These are phyloP conservation scores for Stropharia rugosoannulata DNA, from an alignment of 768 basidiomycete genomes.

Conservation along the genomic window DNA sequence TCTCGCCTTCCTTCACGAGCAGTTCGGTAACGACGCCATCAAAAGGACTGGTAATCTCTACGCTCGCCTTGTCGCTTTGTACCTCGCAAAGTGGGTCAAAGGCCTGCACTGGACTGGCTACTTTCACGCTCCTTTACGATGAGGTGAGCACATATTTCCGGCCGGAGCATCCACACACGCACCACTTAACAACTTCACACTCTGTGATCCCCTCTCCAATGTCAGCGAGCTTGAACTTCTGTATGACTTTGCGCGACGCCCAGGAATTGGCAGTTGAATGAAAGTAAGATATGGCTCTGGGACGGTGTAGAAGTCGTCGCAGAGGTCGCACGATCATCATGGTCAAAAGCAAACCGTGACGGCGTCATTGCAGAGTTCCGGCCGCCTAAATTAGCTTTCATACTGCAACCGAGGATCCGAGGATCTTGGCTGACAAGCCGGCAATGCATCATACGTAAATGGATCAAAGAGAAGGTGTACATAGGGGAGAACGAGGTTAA, in stretches of 20 bases:
- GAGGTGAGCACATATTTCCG: constrained; percentile 15
- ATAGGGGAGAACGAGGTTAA: no score
- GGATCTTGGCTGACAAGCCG: no score
- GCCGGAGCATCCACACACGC: constrained; percentile 31
- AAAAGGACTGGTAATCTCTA: constrained; percentile 87
- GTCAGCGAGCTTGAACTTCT: constrained; percentile 77
- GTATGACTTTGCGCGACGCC: constrained; percentile 35
- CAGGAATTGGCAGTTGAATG: constrained; percentile 29
- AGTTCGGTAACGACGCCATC: constrained; percentile 74
- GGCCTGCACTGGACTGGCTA: constrained; percentile 45
- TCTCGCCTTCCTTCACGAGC: constrained; percentile 76
- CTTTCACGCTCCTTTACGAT: constrained; percentile 59
- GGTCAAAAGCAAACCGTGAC: constrained; percentile 10
- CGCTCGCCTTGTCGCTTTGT: constrained; percentile 88
- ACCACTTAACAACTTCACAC: constrained; percentile 89
- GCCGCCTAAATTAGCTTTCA: background rate
- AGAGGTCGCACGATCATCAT: constrained; percentile 35
- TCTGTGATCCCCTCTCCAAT: constrained; percentile 93
- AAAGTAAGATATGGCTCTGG: constrained; percentile 25
- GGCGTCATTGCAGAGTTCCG: background rate
- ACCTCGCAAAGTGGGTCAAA: constrained; percentile 84
- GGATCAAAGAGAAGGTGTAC: no score
- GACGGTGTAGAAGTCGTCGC: constrained; percentile 29
- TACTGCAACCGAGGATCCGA: no score
- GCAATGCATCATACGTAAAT: no score